These are phyloP conservation scores for Vigna radiata DNA, from an alignment of 306 rosid genomes.

Conservation along the genomic window DNA sequence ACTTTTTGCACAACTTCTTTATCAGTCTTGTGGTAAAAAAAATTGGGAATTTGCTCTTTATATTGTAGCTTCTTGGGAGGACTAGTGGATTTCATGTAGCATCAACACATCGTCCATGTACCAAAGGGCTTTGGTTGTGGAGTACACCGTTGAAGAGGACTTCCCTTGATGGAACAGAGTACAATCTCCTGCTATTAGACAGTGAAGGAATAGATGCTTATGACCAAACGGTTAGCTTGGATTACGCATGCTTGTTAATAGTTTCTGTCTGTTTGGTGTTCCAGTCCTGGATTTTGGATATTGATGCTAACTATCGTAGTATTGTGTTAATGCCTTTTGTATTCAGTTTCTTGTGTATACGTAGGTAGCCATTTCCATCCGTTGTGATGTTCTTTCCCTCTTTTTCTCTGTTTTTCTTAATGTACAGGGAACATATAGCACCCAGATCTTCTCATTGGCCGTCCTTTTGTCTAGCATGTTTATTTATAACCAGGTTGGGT, in stretches of 20 bases:
- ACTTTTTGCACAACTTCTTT: background rate
- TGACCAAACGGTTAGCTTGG: conserved; percentile 80
- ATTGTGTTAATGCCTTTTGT: background rate
- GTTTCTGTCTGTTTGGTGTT: conserved; percentile 24
- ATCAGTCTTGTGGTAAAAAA: background rate
- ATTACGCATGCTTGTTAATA: background rate
- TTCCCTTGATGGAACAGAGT: conserved; percentile 92
- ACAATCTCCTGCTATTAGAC: conserved; percentile 79
- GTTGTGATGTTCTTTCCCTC: background rate
- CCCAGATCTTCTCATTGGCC: conserved; percentile 91
- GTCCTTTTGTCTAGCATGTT: conserved; percentile 95
- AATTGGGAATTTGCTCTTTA: background rate
- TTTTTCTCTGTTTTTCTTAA: background rate
- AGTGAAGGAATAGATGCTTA: conserved; percentile 97
- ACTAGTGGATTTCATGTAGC: conserved; percentile 94
- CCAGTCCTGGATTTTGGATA: conserved; percentile 3
- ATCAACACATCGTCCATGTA: conserved; percentile 90
- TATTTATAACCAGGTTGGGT: conserved; percentile 86
- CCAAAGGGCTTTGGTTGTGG: conserved; percentile 98
- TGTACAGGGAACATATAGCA: conserved; percentile 89
- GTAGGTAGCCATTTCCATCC: background rate
- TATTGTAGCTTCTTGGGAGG: conserved; percentile 82
- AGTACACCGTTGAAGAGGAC: conserved; percentile 90
- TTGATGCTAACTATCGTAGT: conserved; percentile 1
- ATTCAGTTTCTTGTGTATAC: conserved; percentile 9